Conservation (phyloP, 2,329 filamentous ascomycete genomes). For the Aureobasidium musti region DNA sequence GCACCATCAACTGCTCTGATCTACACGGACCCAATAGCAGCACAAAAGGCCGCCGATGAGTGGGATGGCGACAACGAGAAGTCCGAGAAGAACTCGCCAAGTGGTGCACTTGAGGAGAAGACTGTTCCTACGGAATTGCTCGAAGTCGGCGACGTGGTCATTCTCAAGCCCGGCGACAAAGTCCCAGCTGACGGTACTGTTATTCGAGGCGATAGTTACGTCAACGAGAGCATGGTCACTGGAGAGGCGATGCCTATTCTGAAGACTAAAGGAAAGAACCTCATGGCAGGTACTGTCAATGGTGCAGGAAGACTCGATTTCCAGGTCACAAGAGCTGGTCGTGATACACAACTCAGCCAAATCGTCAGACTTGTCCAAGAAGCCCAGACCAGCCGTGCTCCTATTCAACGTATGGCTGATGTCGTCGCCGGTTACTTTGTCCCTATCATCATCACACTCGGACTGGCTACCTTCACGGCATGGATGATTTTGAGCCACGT, state of each 20-base stretch:
- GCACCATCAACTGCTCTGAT: constrained; percentile 97
- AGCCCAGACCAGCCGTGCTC: constrained; percentile 89
- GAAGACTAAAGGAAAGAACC: constrained; percentile 74
- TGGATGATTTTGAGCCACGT: constrained; percentile 97
- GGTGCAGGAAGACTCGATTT: constrained; percentile 90
- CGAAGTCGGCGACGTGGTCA: constrained; percentile 88
- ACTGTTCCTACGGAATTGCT: constrained; percentile 92
- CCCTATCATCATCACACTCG: constrained; percentile 81
- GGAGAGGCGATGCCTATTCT: constrained; percentile 94
- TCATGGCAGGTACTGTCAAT: constrained; percentile 96
- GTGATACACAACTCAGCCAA: constrained; percentile 95
- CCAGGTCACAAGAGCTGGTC: constrained; percentile 84
- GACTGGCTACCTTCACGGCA: constrained; percentile 77
- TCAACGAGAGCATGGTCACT: constrained; percentile 98
- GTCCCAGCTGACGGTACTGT: constrained; percentile 90
- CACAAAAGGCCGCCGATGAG: constrained; percentile 81
- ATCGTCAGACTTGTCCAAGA: constrained; percentile 99
- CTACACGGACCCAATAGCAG: constrained; percentile 90
- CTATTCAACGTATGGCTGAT: constrained; percentile 92
- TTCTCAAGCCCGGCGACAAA: constrained; percentile 92
- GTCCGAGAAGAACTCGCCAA: constrained; percentile 48
- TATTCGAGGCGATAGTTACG: constrained; percentile 85
- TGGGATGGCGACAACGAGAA: constrained; percentile 60
- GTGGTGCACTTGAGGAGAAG: constrained; percentile 74
- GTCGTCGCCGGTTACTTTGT: constrained; percentile 92